A percentile compares a stretch with the other conserved stretches of the same genome.
Evolutionary conservation across 129 eudicot genomes (phyloP).

Genomic region (Saussurea involucrata): DNA sequence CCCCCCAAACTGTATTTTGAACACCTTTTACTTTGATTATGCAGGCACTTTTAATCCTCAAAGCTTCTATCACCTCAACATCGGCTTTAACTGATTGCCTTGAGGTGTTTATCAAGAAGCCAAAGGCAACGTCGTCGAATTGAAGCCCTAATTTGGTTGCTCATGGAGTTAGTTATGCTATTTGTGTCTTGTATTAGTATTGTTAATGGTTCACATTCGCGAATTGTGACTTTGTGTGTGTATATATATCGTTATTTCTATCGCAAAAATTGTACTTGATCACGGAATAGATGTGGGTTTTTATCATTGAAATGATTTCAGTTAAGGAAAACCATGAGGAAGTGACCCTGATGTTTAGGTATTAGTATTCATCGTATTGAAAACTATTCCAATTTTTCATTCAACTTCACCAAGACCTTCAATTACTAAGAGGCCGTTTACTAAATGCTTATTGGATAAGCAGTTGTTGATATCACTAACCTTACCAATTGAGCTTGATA

Average conservation of each 20-base stretch:
- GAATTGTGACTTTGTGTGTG: neutral
- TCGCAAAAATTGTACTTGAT: neutral
- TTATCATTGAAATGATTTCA: neutral
- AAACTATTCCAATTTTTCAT: no score
- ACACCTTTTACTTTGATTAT: neutral
- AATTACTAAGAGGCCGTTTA: no score
- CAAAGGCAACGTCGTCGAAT: constrained; percentile 8
- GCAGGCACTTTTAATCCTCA: constrained; percentile 23
- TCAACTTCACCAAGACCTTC: no score
- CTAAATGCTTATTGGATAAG: no score
- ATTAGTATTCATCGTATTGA: no score
- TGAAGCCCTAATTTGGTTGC: constrained; percentile 7
- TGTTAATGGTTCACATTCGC: neutral
- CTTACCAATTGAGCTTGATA: no score
- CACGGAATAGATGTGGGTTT: neutral
- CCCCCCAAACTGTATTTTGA: neutral
- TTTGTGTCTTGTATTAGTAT: neutral
- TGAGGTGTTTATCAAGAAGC: neutral
- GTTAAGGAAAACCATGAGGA: neutral
- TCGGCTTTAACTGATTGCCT: constrained; percentile 20
- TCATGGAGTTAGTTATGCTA: neutral
- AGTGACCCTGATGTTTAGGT: neutral
- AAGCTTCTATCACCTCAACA: constrained; percentile 15
- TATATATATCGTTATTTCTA: neutral
- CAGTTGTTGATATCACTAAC: no score